Base-by-base conservation (phyloP, 2,329 filamentous ascomycete species). In the Colletotrichum abscissum region DNA sequence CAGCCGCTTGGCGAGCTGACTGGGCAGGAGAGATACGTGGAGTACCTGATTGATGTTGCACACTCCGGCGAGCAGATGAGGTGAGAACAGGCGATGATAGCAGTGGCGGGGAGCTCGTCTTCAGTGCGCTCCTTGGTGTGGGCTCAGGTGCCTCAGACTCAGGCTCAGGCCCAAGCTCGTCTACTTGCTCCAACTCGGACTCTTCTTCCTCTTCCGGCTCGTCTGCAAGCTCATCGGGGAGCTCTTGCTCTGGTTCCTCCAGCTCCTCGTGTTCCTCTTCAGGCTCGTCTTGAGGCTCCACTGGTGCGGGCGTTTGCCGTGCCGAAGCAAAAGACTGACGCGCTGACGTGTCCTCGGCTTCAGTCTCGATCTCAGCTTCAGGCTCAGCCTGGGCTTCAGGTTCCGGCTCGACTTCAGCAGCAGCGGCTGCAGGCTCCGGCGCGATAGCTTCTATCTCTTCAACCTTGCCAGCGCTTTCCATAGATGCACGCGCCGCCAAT, bases 1-100 rank as follows among this genome's bases (percentile, higher is more conserved):
- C 76, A 1, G 83, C 89, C 14, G 89, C 81, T 74, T 91, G 89
- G 67, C 85, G 86, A 12, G 88, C 86, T 5, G 86, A 85, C 1
- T 85, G 83, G 0, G 85, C 85, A 1, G 88, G 85, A 1, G 86
- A 87, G 22, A 74, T 73, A 28, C 72, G 72, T 4, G 28, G 82
- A 79, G 52, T 78, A 75, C 49, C 83, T 76, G 24, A 80, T 80
- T 3, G 88, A 87, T 0, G 88, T 88, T 3, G 86, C 78, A 2
- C 86, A 85, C 9, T 80, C 78, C 4, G 74, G 72, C 19, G 75
- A 66, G 74, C 65, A 26, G 68, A 46, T 56, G 72, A 57, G 2
- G 63, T 30, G 9, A 67, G 66, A 1, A 72, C 64, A 0, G 77
- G 77, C 3, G 76, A 74, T 14, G 79, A 75, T 5, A 79, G 78